Evolutionary conservation across 1,139 yeast species (phyloP).

Genomic region (Scheffersomyces titani): DNA sequence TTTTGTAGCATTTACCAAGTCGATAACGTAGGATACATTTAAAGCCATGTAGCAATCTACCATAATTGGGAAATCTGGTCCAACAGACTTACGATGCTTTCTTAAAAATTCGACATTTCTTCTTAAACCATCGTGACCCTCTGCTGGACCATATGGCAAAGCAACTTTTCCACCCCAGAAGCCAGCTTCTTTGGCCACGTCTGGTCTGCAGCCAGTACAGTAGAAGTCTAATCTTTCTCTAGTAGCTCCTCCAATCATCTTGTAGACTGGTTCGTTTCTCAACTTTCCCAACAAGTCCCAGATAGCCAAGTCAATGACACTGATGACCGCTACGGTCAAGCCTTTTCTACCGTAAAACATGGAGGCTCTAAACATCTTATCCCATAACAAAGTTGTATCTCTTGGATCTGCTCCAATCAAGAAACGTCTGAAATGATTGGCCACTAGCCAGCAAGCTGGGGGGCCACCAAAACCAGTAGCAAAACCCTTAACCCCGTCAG

Average conservation of each 20-base stretch:
- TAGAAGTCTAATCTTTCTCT: constrained; percentile 44
- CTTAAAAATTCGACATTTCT: constrained; percentile 46
- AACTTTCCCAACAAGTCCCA: constrained; percentile 53
- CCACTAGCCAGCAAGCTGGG: constrained; percentile 49
- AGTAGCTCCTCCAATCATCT: constrained; percentile 52
- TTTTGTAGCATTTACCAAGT: constrained; percentile 41
- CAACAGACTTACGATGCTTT: constrained; percentile 44
- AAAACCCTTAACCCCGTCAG: constrained; percentile 49
- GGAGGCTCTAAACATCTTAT: constrained; percentile 48
- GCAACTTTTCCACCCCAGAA: constrained; percentile 56
- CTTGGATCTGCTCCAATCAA: constrained; percentile 48
- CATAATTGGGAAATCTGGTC: constrained; percentile 53
- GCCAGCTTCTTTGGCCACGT: constrained; percentile 47
- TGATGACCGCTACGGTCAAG: constrained; percentile 45
- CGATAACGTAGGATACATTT: constrained; percentile 48
- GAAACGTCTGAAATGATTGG: constrained; percentile 47
- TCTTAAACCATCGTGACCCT: constrained; percentile 43
- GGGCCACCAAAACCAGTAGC: constrained; percentile 59
- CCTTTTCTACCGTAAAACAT: constrained; percentile 55
- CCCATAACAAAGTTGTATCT: constrained; percentile 45
- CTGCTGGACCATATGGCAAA: constrained; percentile 51
- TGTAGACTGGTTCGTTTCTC: constrained; percentile 50
- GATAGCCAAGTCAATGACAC: constrained; percentile 47
- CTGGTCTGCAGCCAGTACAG: constrained; percentile 49
- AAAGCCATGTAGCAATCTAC: constrained; percentile 54